Conservation (phyloP, 371 early-diverging fungal genomes). For the Nematocida sp. region DNA sequence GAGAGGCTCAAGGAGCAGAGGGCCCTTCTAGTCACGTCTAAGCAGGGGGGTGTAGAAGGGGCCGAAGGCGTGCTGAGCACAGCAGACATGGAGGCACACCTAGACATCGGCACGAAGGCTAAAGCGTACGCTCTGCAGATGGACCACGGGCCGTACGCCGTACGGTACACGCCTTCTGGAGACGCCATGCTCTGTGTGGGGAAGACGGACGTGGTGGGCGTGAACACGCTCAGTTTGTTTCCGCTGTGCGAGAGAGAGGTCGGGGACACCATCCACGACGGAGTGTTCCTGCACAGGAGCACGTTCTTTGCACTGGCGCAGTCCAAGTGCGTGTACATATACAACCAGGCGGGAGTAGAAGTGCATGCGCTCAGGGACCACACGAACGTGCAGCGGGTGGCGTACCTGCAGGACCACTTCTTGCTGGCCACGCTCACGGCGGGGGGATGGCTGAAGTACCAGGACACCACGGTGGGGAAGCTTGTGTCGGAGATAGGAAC, state of each 20-base stretch:
- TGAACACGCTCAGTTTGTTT: constrained; percentile 79
- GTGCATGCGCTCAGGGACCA: constrained; percentile 80
- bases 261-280: constrained; percentile 78
- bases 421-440: constrained; percentile 73
- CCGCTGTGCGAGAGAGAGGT: constrained; percentile 77
- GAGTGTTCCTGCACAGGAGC: constrained; percentile 76
- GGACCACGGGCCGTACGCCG: constrained; percentile 73
- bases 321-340: constrained; percentile 84
- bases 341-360: constrained; percentile 83
- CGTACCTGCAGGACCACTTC: constrained; percentile 90
- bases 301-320: constrained; percentile 91
- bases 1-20: constrained; percentile 25
- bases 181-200: constrained; percentile 68
- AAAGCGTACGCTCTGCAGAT: constrained; percentile 78
- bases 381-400: constrained; percentile 72
- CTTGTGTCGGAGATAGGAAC: constrained; percentile 70
- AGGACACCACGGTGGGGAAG: constrained; percentile 86
- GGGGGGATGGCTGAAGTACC: constrained; percentile 73
- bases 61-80: constrained; percentile 75
- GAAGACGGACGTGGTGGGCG: constrained; percentile 78
- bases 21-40: constrained; percentile 52
- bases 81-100: constrained; percentile 68
- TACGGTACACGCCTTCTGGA: constrained; percentile 83
- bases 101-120: constrained; percentile 71
- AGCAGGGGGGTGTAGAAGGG: constrained; percentile 67